These are phyloP conservation scores for Glomus cerebriforme DNA, from an alignment of 192 early-diverging fungal genomes.

Conservation along the genomic window DNA sequence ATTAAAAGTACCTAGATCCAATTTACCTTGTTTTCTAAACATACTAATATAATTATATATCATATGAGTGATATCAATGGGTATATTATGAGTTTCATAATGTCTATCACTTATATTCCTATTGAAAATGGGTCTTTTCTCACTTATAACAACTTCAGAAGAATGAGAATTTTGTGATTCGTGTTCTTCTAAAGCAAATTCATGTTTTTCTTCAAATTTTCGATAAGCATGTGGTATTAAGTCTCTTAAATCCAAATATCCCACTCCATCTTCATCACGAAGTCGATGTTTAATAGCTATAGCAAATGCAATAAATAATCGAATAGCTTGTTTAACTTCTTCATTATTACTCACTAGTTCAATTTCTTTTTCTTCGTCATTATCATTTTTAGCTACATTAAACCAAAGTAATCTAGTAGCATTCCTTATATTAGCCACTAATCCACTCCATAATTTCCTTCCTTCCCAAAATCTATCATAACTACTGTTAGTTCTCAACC, in stretches of 20 bases:
- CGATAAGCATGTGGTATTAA: slow-evolving; percentile 48
- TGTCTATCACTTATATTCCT: slow-evolving; percentile 36
- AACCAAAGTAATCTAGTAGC: slow-evolving; percentile 46
- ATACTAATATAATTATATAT: slow-evolving; percentile 41
- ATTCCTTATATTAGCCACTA: slow-evolving; percentile 44
- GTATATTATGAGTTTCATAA: slow-evolving; percentile 38
- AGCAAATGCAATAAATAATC: slow-evolving; percentile 48
- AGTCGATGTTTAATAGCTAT: slow-evolving; percentile 53
- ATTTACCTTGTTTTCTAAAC: slow-evolving; percentile 36
- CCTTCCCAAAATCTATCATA: slow-evolving; percentile 50
- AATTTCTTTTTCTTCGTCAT: neutral
- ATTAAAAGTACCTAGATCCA: slow-evolving; percentile 38
- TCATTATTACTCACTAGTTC: slow-evolving; percentile 31
- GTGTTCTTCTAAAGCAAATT: slow-evolving; percentile 13
- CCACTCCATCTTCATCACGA: slow-evolving; percentile 54
- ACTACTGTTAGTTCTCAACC: slow-evolving; percentile 44
- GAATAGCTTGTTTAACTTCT: slow-evolving; percentile 49
- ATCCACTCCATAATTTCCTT: slow-evolving; percentile 41
- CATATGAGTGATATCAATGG: slow-evolving; percentile 42
- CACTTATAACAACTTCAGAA: slow-evolving; percentile 21
- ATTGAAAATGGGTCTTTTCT: slow-evolving; percentile 29
- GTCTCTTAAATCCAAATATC: slow-evolving; percentile 52
- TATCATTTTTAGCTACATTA: slow-evolving; percentile 36
- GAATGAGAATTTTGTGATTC: neutral
- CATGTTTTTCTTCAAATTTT: slow-evolving; percentile 36